Evolutionary conservation across 768 basidiomycete genomes (phyloP), one percentile per base, ranked within the genome.

Genomic region (Xerocomellus amylosporus): DNA sequence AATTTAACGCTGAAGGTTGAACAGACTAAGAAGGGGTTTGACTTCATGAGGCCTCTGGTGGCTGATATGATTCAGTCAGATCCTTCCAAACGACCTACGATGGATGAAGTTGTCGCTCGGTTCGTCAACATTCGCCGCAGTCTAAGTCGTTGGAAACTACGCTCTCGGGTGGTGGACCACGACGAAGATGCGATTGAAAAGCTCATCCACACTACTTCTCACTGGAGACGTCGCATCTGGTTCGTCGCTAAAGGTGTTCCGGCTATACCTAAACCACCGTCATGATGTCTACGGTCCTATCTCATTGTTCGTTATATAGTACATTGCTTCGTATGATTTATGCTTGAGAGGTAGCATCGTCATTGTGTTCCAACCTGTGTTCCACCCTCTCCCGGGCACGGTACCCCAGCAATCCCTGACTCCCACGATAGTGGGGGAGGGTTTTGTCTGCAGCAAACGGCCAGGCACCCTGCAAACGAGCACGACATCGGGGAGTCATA

Each of bases 31-130:
- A 31, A 31, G 31, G 31, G 31, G 31, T 13, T 31, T 31, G 31
- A 31, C 31, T 31, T 31, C 31, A 31, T 31, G 51, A 30, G 14
- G 7, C 36, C 51, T 0, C 9, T 52, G 19, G 14, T 45, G 1
- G 26, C 9, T 2, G 69, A 67, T 14, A 77, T 78, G 77, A 60
- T 68, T 0, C 67, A 71, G 19, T 60, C 64, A 1, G 71, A 76
- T 43, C 73, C 74, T 0, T 19, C 36, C 0, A 62, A 71, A 43
- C 68, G 76, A 8, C 75, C 75, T 1, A 73, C 58, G 0, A 76
- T 75, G 48, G 68, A 75, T 10, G 59, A 71, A 39, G 74, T 74
- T 1, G 68, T 76, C 0, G 3, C 48, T 0, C 69, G 69, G 1
- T 74, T 76, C 42, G 55, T 59, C 4, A 31, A 13, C 1, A 64